Percentiles rank a stretch among this genome's conserved stretches.
Evolutionary conservation across 1,139 yeast species (phyloP).

Genomic region (Eremothecium sinecaudum): DNA sequence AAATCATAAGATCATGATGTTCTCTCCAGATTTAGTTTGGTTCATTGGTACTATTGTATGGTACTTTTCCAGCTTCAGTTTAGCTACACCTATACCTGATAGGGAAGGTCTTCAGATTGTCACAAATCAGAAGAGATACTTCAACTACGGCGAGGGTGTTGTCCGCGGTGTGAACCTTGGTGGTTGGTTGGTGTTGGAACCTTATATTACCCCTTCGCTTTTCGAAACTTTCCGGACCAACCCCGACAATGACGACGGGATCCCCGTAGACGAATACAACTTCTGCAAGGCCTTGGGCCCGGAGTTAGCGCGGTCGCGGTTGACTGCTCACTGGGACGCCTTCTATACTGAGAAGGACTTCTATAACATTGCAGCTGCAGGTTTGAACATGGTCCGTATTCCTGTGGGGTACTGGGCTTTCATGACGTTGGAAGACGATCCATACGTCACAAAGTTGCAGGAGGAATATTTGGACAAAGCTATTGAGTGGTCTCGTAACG

Average conservation of each 20-base stretch:
- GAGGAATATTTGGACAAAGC: slow-evolving; percentile 63
- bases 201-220: slow-evolving; percentile 76
- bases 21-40: too few species aligned
- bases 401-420: slow-evolving; percentile 98
- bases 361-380: slow-evolving; percentile 47
- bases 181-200: slow-evolving; percentile 87
- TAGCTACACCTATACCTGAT: slow-evolving; percentile 16
- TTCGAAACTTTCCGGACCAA: slow-evolving; percentile 41
- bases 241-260: slow-evolving; percentile 29
- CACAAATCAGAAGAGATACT: slow-evolving; percentile 19
- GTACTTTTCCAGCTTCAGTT: neutral
- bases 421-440: slow-evolving; percentile 52
- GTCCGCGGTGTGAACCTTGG: slow-evolving; percentile 80
- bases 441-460: slow-evolving; percentile 87
- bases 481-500: slow-evolving; percentile 58
- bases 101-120: slow-evolving; percentile 18
- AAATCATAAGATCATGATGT: too few species aligned
- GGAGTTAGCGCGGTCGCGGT: slow-evolving; percentile 42
- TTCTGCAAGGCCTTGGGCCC: slow-evolving; percentile 56
- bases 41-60: too few species aligned
- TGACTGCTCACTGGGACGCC: slow-evolving; percentile 66
- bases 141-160: slow-evolving; percentile 25
- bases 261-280: slow-evolving; percentile 83
- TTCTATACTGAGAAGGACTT: slow-evolving; percentile 76
- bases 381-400: slow-evolving; percentile 78